Percentiles rank a stretch among this genome's conserved stretches.
phyloP scores from a whole-genome alignment of 257 asterid genomes.

The Forsythia suspensa region DNA sequence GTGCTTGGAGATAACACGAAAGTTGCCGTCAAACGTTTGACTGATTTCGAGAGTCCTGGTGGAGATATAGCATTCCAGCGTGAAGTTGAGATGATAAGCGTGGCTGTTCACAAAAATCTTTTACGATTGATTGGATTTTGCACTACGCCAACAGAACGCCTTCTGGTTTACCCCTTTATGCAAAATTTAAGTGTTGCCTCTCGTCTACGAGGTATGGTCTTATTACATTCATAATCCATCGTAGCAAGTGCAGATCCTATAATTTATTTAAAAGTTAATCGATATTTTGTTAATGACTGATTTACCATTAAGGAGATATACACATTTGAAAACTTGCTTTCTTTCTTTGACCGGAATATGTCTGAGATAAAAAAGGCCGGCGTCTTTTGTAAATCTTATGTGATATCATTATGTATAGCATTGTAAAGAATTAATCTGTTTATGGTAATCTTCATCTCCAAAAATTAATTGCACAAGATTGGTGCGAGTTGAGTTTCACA shows the following conservation, averaged over 20 bases:
- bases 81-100: conserved; percentile 98
- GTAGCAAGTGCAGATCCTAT: neutral
- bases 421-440: neutral
- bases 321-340: neutral
- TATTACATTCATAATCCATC: neutral
- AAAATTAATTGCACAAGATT: neutral
- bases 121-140: conserved; percentile 85
- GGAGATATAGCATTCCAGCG: conserved; percentile 95
- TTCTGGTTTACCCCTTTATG: conserved; percentile 90
- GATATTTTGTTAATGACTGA: neutral
- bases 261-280: neutral
- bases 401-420: neutral
- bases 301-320: neutral
- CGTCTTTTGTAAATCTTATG: neutral
- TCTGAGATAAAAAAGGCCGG: neutral
- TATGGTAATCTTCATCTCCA: neutral
- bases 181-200: conserved; percentile 93
- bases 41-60: conserved; percentile 89
- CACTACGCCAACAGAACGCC: conserved; percentile 93
- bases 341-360: neutral
- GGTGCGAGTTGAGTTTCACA: neutral
- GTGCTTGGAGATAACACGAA: conserved; percentile 70
- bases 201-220: conserved; percentile 77
- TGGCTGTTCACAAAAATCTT: conserved; percentile 93
- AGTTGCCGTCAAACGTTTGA: conserved; percentile 89